Evolutionary conservation across 306 rosid genomes (phyloP).

Genomic region (Oemleria cerasiformis): DNA sequence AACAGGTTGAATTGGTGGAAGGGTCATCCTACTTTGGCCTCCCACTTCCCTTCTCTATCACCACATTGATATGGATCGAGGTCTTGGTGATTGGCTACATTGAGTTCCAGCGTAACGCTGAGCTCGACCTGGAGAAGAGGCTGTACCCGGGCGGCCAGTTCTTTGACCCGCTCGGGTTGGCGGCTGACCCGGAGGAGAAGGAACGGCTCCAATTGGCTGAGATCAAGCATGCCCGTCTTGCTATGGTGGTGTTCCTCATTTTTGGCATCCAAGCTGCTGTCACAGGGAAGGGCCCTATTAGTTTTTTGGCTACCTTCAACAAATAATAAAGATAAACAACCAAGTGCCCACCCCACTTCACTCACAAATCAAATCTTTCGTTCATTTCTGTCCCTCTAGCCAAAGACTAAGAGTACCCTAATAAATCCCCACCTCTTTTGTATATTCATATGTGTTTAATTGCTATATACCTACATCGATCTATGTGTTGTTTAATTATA

Average conservation of each 20-base stretch:
- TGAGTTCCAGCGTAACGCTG: constrained; percentile 76
- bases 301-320: constrained; percentile 66
- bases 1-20: constrained; percentile 75
- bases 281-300: constrained; percentile 74
- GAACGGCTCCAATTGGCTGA: constrained; percentile 78
- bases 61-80: constrained; percentile 75
- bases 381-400: background rate
- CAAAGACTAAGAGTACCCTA: background rate
- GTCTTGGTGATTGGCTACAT: constrained; percentile 74
- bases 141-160: constrained; percentile 73
- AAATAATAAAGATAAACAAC: constrained; percentile 26
- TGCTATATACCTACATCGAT: background rate
- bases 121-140: constrained; percentile 75
- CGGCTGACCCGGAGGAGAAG: constrained; percentile 54
- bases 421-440: background rate
- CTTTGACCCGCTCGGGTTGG: constrained; percentile 73
- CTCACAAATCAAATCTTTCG: background rate
- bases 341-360: background rate
- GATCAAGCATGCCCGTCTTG: constrained; percentile 73
- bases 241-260: constrained; percentile 73
- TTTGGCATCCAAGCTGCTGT: constrained; percentile 75
- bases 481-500: background rate
- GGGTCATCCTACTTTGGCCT: constrained; percentile 75
- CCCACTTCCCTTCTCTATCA: constrained; percentile 66
- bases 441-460: background rate